phyloP scores from a whole-genome alignment of 495 filamentous ascomycete genomes.

The Astrocystis sublimbata region DNA sequence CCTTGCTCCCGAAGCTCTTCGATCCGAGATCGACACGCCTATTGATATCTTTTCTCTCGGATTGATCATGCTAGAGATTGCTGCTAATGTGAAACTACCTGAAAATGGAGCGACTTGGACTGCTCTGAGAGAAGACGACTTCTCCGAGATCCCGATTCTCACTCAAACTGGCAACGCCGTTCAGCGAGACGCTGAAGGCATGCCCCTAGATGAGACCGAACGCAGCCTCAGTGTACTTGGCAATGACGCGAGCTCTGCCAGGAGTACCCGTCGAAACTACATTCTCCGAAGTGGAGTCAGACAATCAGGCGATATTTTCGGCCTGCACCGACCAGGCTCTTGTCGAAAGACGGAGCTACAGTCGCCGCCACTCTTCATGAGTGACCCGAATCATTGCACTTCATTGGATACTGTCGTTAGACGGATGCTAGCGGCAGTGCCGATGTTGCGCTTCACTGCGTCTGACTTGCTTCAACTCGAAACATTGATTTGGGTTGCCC shows the following conservation, averaged over 20 bases:
- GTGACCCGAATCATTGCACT: constrained; percentile 61
- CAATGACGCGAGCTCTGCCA: constrained; percentile 28
- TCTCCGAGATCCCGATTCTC: constrained; percentile 80
- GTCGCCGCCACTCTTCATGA: constrained; percentile 84
- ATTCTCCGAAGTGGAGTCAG: constrained; percentile 25
- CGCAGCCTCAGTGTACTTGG: constrained; percentile 32
- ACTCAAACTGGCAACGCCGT: constrained; percentile 73
- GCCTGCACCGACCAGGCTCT: constrained; percentile 39
- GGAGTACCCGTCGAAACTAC: constrained; percentile 23
- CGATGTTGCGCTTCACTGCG: constrained; percentile 70
- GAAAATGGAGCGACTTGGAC: constrained; percentile 91
- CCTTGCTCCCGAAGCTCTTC: constrained; percentile 87
- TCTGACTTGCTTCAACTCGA: constrained; percentile 67
- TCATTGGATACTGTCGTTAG: constrained; percentile 82
- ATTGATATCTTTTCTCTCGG: constrained; percentile 93
- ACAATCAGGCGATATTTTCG: constrained; percentile 47
- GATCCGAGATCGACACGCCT: constrained; percentile 81
- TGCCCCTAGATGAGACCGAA: constrained; percentile 48
- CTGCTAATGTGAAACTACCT: constrained; percentile 85
- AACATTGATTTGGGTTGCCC: constrained; percentile 73
- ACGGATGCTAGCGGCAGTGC: constrained; percentile 82
- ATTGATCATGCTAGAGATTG: constrained; percentile 90
- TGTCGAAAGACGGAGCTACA: constrained; percentile 64
- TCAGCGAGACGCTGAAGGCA: constrained; percentile 72
- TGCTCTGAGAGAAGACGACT: constrained; percentile 79